phyloP scores from a whole-genome alignment of 306 rosid species.

The Glycine latifolia region DNA sequence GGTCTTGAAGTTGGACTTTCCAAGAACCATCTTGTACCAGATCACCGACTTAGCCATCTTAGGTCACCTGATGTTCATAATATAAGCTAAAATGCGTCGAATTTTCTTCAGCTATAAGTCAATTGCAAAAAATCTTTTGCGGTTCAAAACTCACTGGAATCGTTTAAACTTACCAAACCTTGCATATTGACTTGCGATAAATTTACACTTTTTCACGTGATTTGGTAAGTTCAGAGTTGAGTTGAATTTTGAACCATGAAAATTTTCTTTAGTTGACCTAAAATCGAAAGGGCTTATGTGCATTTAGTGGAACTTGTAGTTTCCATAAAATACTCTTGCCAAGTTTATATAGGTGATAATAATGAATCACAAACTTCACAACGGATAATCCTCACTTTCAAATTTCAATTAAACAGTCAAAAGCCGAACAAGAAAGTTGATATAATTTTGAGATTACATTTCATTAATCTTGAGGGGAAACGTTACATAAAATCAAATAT shows the following conservation, averaged over 20 bases:
- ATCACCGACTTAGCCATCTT: too few relatives aligned
- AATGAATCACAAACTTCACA: not conserved
- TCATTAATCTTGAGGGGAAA: slow-evolving; percentile 42
- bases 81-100: not conserved
- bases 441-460: slow-evolving; percentile 33
- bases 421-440: slow-evolving; percentile 3
- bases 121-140: too few relatives aligned
- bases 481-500: slow-evolving; percentile 60
- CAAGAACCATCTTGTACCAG: too few relatives aligned
- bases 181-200: not conserved
- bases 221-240: not conserved
- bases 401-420: not conserved
- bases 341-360: not conserved
- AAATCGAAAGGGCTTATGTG: not conserved
- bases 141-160: not conserved
- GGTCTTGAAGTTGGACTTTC: slow-evolving; percentile 16
- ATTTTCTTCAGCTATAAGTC: too few relatives aligned
- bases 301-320: too few relatives aligned
- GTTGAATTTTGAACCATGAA: not conserved
- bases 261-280: not conserved
- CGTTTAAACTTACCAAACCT: not conserved
- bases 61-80: too few relatives aligned
- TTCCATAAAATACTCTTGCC: too few relatives aligned
- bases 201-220: not conserved
- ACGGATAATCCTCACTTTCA: slow-evolving; percentile 9